Base-by-base conservation (phyloP, 495 filamentous ascomycete species). In the Aspergillus campestris region DNA sequence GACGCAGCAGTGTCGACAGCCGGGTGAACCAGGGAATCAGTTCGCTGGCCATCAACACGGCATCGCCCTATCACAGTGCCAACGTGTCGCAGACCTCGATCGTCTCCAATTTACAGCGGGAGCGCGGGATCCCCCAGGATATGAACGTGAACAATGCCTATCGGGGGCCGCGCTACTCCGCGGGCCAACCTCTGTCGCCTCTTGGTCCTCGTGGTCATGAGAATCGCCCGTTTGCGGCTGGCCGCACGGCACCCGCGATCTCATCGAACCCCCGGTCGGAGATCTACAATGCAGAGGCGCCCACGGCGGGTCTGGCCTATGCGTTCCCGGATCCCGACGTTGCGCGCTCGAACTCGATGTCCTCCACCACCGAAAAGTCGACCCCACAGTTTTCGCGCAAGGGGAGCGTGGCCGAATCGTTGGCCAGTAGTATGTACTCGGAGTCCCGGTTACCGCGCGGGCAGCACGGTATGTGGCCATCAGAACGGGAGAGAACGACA, bases 311-410 rank as follows among this genome's bases (percentile, higher is more conserved):
- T 62, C 81, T 87, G 57, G 82, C 86, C 0, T 90, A 86, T 69
- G 86, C 86, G 31, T 89, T 90, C 56, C 86, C 86, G 0, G 84
- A 89, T 53, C 84, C 86, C 28, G 83, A 85, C 36, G 77, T 82
- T 39, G 62, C 69, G 33, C 63, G 69, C n/a, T 72, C 69, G 10
- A 67, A 73, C 56, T 69, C 72, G 0, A 72, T 69, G 15, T 75
- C 76, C 8, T 82, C 75, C 13, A 67, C 75, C 38, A 75, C 74
- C 18, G 78, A 82, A 10, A 66, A 67, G 32, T 59, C 66, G 15
- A 64, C 56, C 27, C 50, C 58, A 0, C 62, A 62, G 12, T 67
- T 75, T 49, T 87, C 83, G 6, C 72, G 85, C 27, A 79, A 86
- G 43, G 84, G 81, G 49, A 87, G 83, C 50, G 73, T 83, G 10